A percentile compares a stretch with the other conserved stretches of the same genome.
phyloP scores from a whole-genome alignment of 2,329 filamentous ascomycete genomes.

The Fusarium sp. region DNA sequence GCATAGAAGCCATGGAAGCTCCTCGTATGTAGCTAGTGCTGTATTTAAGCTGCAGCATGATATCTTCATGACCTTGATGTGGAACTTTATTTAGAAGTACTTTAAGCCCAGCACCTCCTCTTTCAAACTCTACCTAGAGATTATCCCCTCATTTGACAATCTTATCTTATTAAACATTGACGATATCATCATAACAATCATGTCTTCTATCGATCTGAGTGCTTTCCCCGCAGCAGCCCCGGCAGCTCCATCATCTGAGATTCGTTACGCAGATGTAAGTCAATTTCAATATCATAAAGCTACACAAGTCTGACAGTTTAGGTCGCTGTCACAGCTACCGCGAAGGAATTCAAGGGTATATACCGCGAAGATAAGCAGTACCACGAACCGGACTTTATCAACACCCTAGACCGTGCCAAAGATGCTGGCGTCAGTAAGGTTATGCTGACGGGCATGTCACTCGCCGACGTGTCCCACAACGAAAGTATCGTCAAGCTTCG shows the following conservation, averaged over 20 bases:
- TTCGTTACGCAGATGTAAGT: constrained; percentile 42
- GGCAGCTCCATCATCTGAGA: constrained; percentile 25
- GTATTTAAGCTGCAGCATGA: constrained; percentile 29
- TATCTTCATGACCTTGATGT: constrained; percentile 31
- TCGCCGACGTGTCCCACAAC: constrained; percentile 44
- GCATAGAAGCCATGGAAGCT: constrained; percentile 6
- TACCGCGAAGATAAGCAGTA: constrained; percentile 60
- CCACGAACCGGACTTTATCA: constrained; percentile 55
- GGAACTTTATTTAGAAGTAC: constrained; percentile 29
- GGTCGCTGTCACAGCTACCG: constrained; percentile 52
- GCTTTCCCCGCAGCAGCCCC: constrained; percentile 37
- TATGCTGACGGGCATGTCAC: constrained; percentile 52
- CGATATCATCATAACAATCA: neutral
- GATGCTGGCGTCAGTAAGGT: constrained; percentile 54
- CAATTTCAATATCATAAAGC: neutral
- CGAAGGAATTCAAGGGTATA: constrained; percentile 58
- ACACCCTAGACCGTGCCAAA: constrained; percentile 53
- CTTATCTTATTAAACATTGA: neutral
- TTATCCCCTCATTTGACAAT: constrained; percentile 2
- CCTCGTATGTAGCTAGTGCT: constrained; percentile 16
- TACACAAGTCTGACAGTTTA: constrained; percentile 18
- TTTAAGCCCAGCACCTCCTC: constrained; percentile 18
- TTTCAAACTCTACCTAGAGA: neutral
- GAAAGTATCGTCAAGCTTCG: constrained; percentile 42
- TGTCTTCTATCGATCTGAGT: constrained; percentile 37